Evolutionary conservation across 352 stramenopile genomes (phyloP).

Genomic region (Pythium volutum): DNA sequence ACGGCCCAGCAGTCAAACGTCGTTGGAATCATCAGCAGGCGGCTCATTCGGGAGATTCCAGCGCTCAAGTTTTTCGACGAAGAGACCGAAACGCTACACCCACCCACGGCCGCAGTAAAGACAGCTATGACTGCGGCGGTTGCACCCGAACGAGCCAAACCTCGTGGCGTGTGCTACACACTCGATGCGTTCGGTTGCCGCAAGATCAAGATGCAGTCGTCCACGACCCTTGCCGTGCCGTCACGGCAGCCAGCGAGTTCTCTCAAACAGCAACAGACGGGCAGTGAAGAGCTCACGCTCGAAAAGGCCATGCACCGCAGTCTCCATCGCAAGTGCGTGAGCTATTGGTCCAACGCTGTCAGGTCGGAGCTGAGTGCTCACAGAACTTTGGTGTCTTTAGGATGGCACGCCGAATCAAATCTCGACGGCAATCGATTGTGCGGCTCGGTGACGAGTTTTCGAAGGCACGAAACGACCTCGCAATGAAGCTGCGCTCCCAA

Average conservation of each 20-base stretch:
- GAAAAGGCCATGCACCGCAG: constrained; percentile 56
- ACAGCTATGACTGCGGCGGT: neutral
- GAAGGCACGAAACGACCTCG: constrained; percentile 33
- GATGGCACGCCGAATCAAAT: constrained; percentile 56
- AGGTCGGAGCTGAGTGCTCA: neutral
- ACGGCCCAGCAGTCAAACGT: constrained; percentile 61
- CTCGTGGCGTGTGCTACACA: constrained; percentile 73
- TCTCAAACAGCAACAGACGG: constrained; percentile 28
- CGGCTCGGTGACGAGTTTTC: constrained; percentile 47
- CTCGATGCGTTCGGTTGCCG: constrained; percentile 56
- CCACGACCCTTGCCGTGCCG: constrained; percentile 6
- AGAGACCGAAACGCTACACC: constrained; percentile 9
- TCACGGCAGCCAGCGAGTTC: constrained; percentile 14
- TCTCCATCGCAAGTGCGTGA: constrained; percentile 58
- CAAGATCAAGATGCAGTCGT: constrained; percentile 69
- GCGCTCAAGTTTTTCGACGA: constrained; percentile 82
- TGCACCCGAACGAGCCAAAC: constrained; percentile 16
- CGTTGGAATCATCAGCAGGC: constrained; percentile 67
- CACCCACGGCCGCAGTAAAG: neutral
- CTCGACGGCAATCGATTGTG: constrained; percentile 41
- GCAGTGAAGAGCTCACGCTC: constrained; percentile 42
- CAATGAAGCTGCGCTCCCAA: constrained; percentile 53
- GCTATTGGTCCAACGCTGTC: neutral
- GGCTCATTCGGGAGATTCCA: constrained; percentile 69
- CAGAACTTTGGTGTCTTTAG: constrained; percentile 21